Evolutionary conservation across 345 rosid genomes (phyloP), one percentile per base, ranked within the genome.

Genomic region (Cochlearia excelsa): DNA sequence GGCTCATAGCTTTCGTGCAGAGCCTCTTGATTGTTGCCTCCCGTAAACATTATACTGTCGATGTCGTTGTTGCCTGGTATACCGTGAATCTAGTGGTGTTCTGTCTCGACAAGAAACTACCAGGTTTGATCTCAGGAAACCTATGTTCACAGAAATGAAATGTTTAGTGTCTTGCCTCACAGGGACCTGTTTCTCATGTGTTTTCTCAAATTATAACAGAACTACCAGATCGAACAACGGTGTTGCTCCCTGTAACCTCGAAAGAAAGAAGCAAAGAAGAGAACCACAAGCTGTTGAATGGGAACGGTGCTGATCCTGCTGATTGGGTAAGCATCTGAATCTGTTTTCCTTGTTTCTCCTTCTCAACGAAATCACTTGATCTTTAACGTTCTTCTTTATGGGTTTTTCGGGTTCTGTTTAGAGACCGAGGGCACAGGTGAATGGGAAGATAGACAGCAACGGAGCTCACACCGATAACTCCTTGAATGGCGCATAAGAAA

Each of bases 61-160:
- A 94, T 35, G 82, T 94, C 0, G 95, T 90, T 52, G 99, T 94
- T 71, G 99, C 99, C 26, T 90, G 99, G 99, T 93, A 94, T 60
- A 90, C 97, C 3, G 99, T 94, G 44, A 90, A 84, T 68, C 67
- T 94, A 69, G 90, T 85, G 75, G 95, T 94, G 46, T 90, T 90
- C 80, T 90, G 84, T 75, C 2, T 94, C n/a, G 96, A 90, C 85
- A 87, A 94, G 85, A 90, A 87, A 70, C 76, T 94, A 74, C 97
- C 99, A 78, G 99, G 99, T 90, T 37, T 68, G 85, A 51, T 47
- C 56, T 54, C 46, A 60, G 35, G 10, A 9, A 34, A 43, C 47
- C 23, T 5, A 30, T 23, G 31, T 51, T 71, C 26, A 59, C 39
- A 3, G 45, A 46, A 51, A 39, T 41, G 9, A 10, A 33, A 45